Percentiles rank a stretch among this genome's conserved stretches.
Evolutionary conservation across 352 stramenopile genomes (phyloP).

Genomic region (Aphanomyces cochlioides): DNA sequence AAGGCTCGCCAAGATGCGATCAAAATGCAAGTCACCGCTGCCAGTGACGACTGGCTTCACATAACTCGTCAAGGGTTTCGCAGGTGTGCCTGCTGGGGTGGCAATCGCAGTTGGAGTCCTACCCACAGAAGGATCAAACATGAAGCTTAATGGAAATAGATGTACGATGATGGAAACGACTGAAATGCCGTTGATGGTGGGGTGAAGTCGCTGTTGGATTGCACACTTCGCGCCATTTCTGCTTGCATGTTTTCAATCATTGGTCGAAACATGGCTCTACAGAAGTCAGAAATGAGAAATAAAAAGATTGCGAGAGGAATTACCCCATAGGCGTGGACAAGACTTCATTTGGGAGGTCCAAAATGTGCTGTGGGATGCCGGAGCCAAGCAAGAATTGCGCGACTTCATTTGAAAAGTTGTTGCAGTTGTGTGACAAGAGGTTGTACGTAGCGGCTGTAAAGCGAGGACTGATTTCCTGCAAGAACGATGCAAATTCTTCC

Average conservation of each 20-base stretch:
- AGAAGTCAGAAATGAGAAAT: background rate
- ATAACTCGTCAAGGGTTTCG: slow-evolving; percentile 13
- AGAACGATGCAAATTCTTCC: slow-evolving; percentile 81
- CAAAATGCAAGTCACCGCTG: slow-evolving; percentile 45
- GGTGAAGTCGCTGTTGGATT: slow-evolving; percentile 47
- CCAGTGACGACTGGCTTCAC: slow-evolving; percentile 53
- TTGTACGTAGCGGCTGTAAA: slow-evolving; percentile 92
- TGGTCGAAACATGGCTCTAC: slow-evolving; percentile 67
- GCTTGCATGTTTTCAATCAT: slow-evolving; percentile 84
- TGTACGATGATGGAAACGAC: background rate
- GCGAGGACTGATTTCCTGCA: slow-evolving; percentile 62
- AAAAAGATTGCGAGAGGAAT: slow-evolving; percentile 19
- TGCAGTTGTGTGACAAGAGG: slow-evolving; percentile 94
- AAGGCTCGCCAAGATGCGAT: slow-evolving; percentile 47
- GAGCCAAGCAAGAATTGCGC: slow-evolving; percentile 79
- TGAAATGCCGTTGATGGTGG: slow-evolving; percentile 19
- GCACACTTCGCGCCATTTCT: slow-evolving; percentile 55
- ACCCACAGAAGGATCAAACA: slow-evolving; percentile 34
- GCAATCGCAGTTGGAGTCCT: slow-evolving; percentile 19
- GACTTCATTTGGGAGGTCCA: slow-evolving; percentile 85
- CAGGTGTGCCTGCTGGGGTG: background rate
- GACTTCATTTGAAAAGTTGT: slow-evolving; percentile 94
- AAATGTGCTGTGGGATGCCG: slow-evolving; percentile 88
- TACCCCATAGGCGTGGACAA: slow-evolving; percentile 88
- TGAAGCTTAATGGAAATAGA: background rate